A percentile compares a stretch with the other conserved stretches of the same genome.
Evolutionary conservation across 1,284 basidiomycete species (phyloP).

Genomic region (Leccinum pachyderme): DNA sequence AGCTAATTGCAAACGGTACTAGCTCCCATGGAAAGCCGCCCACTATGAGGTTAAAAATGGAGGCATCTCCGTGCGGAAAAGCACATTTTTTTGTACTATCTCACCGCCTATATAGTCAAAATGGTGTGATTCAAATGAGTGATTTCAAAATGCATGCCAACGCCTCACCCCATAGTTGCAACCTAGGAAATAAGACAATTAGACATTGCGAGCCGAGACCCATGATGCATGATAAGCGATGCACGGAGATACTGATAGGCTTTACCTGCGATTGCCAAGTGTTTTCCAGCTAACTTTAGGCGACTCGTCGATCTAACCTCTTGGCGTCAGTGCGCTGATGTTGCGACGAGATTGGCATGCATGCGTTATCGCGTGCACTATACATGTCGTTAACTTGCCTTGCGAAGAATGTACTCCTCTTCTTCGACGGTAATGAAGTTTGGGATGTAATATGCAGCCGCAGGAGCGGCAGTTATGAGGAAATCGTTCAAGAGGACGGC

Average conservation of each 20-base stretch:
- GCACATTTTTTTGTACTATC: slow-evolving; percentile 54
- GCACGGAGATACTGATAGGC: background rate
- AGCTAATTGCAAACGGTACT: slow-evolving; percentile 4
- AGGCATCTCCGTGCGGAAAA: slow-evolving; percentile 67
- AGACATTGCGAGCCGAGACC: background rate
- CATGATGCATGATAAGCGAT: slow-evolving; percentile 1
- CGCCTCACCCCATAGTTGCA: slow-evolving; percentile 72
- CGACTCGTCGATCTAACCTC: slow-evolving; percentile 63
- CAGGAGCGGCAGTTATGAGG: slow-evolving; percentile 23
- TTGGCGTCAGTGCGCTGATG: slow-evolving; percentile 16
- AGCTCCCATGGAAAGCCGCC: slow-evolving; percentile 17
- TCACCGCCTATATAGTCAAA: slow-evolving; percentile 57
- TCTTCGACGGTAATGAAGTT: slow-evolving; percentile 80
- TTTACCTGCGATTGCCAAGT: slow-evolving; percentile 75
- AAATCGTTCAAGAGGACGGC: slow-evolving; percentile 8
- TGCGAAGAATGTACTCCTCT: slow-evolving; percentile 74
- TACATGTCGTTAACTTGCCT: slow-evolving; percentile 44
- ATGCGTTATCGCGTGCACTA: background rate
- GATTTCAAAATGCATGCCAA: background rate
- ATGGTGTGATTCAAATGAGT: slow-evolving; percentile 4
- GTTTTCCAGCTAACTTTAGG: slow-evolving; percentile 85
- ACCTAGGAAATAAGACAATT: slow-evolving; percentile 38
- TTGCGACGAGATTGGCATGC: background rate
- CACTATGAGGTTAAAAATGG: slow-evolving; percentile 60
- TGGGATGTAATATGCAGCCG: slow-evolving; percentile 65